Conservation (phyloP, 2,329 filamentous ascomycete genomes). For the Fusarium chlamydosporum region DNA sequence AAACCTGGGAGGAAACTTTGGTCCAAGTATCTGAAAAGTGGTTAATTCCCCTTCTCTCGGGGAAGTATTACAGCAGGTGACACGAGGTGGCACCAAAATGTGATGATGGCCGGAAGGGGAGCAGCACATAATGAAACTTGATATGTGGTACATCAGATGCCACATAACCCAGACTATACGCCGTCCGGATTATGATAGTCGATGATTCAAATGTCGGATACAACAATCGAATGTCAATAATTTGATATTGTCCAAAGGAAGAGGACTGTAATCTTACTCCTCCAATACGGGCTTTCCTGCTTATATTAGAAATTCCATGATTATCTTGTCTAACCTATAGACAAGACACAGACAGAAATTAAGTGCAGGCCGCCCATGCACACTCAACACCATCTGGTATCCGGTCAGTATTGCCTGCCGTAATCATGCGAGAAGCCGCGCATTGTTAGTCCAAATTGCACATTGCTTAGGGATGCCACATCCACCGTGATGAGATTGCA, state of each 20-base stretch:
- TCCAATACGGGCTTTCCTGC: background rate
- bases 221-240: constrained; percentile 1
- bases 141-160: constrained; percentile 3
- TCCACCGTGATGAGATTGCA: constrained; percentile 26
- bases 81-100: constrained; percentile 14
- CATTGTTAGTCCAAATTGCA: constrained; percentile 11
- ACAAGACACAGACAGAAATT: background rate
- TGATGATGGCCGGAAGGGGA: constrained; percentile 9
- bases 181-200: constrained; percentile 1
- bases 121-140: constrained; percentile 1
- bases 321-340: constrained; percentile 2
- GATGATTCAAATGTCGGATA: constrained; percentile 20
- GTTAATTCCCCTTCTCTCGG: background rate
- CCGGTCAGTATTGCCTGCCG: background rate
- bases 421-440: constrained; percentile 15
- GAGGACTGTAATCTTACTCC: background rate
- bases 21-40: constrained; percentile 4
- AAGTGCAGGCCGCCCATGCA: constrained; percentile 4
- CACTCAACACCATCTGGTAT: background rate
- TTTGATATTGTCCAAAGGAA: background rate
- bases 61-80: constrained; percentile 3
- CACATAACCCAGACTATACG: constrained; percentile 14
- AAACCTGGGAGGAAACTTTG: constrained; percentile 14
- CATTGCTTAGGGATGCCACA: constrained; percentile 18
- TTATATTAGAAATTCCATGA: background rate